Conservation (phyloP, 352 stramenopile genomes). For the Pythium coloratum region DNA sequence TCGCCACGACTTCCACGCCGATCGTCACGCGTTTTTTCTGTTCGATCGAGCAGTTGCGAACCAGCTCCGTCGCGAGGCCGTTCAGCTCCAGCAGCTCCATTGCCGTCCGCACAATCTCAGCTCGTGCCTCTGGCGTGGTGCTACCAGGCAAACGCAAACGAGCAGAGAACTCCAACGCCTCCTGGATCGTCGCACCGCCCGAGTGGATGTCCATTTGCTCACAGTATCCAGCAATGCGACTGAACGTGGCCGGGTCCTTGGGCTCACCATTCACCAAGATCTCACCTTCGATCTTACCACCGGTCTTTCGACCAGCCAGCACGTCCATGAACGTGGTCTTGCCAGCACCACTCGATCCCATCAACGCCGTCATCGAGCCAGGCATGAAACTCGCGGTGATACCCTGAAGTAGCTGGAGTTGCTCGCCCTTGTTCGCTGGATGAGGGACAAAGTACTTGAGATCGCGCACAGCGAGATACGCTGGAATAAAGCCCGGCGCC, state of each 20-base stretch:
- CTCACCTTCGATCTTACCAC: constrained; percentile 51
- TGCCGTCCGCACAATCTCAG: constrained; percentile 42
- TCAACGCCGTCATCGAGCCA: constrained; percentile 44
- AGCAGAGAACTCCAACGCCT: constrained; percentile 24
- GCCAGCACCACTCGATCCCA: constrained; percentile 53
- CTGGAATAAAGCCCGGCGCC: constrained; percentile 6
- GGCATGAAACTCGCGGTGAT: constrained; percentile 34
- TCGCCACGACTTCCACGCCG: constrained; percentile 90
- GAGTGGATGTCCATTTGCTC: constrained; percentile 31
- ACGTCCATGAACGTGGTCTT: constrained; percentile 94
- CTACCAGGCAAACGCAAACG: constrained; percentile 15
- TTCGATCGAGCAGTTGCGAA: constrained; percentile 82
- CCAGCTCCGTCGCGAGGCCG: constrained; percentile 42
- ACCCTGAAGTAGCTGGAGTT: constrained; percentile 30
- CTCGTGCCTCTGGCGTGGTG: constrained; percentile 2
- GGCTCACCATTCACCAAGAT: constrained; percentile 34
- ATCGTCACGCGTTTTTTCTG: constrained; percentile 94
- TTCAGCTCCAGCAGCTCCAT: constrained; percentile 57
- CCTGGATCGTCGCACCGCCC: constrained; percentile 27
- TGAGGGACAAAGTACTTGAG: constrained; percentile 31
- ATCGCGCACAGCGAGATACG: constrained; percentile 23
- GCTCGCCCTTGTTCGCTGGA: constrained; percentile 1
- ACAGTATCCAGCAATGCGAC: constrained; percentile 23
- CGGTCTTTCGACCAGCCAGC: constrained; percentile 85
- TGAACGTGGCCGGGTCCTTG: constrained; percentile 16